Evolutionary conservation across 2,329 filamentous ascomycete genomes (phyloP), one percentile per base, ranked within the genome.

Genomic region (Albifimbria verrucaria): DNA sequence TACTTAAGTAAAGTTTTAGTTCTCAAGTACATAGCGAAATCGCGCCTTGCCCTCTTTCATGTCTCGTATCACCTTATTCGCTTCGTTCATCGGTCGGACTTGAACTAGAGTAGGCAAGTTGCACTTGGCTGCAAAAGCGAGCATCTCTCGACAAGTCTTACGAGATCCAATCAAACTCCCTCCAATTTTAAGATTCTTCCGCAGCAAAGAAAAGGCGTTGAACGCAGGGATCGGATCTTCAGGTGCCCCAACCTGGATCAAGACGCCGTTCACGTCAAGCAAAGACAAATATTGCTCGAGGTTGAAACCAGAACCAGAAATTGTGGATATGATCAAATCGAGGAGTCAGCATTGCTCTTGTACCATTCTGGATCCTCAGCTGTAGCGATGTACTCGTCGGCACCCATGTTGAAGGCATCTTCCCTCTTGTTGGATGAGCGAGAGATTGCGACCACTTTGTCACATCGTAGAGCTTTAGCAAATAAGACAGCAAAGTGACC

Each of bases 401-500:
- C 57, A 7, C 57, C 55, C 2, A 55, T 26, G 3, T 24, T n/a
- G 12, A 53, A 17, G 3, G 66, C 65, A 52, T 67, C 63, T 11
- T 57, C 52, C 65, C 80, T 80, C 75, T 90, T 90, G 61, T 69
- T 74, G 52, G 86, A 80, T 4, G 76, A 78, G n/a, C 81, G 75
- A 2, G 79, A 84, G 57, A 88, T 77, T 9, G 86, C 85, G 36
- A 85, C 77, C 11, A 39, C 32, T 4, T 87, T 81, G 32, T 81
- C 73, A 67, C 77, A 83, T 25, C 85, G 85, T 81, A 87, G 85
- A 72, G 84, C 85, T 25, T 77, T 72, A 0, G 84, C 84, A 62
- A 85, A 87, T 61, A 86, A 82, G 55, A 88, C 85, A 10, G 84
- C 85, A 36, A 88, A 65, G 64, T 88, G 85, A 3, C 85, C 85